A percentile compares a stretch with the other conserved stretches of the same genome.
Evolutionary conservation across 108 stramenopile species (phyloP).

Genomic region (Pinguiococcus pyrenoidosus): DNA sequence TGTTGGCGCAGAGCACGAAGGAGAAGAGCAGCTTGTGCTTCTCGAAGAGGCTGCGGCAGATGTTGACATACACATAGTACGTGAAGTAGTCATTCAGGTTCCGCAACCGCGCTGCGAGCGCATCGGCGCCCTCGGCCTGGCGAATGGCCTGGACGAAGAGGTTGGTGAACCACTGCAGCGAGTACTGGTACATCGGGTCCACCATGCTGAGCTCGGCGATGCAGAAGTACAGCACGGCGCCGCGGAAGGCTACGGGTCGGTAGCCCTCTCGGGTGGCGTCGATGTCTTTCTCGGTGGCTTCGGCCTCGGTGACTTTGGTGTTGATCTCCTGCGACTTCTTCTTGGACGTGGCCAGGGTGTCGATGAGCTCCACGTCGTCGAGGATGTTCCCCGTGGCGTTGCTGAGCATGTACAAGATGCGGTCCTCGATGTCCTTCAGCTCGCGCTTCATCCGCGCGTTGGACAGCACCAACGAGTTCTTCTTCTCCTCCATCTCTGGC

Average conservation of each 20-base stretch:
- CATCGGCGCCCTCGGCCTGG: conserved; percentile 22
- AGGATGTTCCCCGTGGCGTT: conserved; percentile 43
- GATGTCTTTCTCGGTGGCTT: conserved; percentile 35
- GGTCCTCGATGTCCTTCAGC: conserved; percentile 42
- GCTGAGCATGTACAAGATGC: conserved; percentile 35
- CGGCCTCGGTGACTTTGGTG: conserved; percentile 38
- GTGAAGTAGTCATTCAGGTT: conserved; percentile 41
- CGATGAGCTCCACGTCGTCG: conserved; percentile 42
- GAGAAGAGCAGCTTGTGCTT: conserved; percentile 33
- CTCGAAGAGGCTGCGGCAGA: conserved; percentile 35
- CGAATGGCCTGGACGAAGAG: conserved; percentile 32
- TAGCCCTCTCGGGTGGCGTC: conserved; percentile 33
- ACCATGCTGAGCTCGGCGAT: conserved; percentile 32
- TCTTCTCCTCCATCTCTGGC: conserved; percentile 45
- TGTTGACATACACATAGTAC: conserved; percentile 37
- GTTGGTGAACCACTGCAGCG: conserved; percentile 38
- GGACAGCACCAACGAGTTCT: conserved; percentile 33
- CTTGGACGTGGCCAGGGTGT: conserved; percentile 38
- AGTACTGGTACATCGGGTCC: conserved; percentile 50
- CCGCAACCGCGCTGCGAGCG: conserved; percentile 16
- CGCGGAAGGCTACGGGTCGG: conserved; percentile 39
- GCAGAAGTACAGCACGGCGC: conserved; percentile 43
- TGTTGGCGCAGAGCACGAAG: conserved; percentile 32
- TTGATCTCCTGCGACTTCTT: conserved; percentile 30
- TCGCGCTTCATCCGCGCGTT: conserved; percentile 33